phyloP scores from a whole-genome alignment of 169 alveolate genomes.

The Plasmodium gaboni region DNA sequence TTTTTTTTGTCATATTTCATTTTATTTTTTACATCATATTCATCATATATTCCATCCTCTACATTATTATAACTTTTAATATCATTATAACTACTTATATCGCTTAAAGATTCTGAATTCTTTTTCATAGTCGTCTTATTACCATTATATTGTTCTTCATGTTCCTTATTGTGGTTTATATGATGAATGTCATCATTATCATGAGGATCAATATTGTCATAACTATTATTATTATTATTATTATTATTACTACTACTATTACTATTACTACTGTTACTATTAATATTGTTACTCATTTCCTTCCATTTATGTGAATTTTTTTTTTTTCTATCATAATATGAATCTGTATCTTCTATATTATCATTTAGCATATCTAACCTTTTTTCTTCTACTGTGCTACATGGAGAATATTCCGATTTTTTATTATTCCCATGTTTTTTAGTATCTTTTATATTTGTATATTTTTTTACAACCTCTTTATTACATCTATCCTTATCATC shows the following conservation, averaged over 20 bases:
- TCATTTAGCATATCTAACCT: slow-evolving; percentile 1
- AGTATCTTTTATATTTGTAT: not conserved
- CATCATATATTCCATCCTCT: slow-evolving; percentile 6
- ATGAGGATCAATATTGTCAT: not conserved
- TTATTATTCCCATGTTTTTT: not conserved
- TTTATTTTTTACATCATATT: not conserved
- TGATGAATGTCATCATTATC: not conserved
- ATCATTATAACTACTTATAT: not conserved
- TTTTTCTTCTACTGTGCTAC: not conserved
- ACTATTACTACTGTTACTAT: not conserved
- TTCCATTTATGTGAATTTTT: not conserved
- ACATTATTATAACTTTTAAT: not conserved
- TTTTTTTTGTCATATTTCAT: not conserved
- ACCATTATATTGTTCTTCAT: not conserved
- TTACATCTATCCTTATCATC: slow-evolving; percentile 2
- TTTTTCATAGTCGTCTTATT: not conserved
- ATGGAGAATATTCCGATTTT: not conserved
- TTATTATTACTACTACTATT: not conserved
- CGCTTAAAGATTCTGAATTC: not conserved
- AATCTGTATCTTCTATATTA: not conserved
- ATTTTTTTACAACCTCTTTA: not conserved
- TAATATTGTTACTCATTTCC: not conserved
- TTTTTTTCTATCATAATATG: not conserved
- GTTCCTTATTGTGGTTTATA: not conserved
- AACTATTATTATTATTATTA: not conserved